Base-by-base conservation (phyloP, 2,329 filamentous ascomycete species). In the Diaporthe nobilis region DNA sequence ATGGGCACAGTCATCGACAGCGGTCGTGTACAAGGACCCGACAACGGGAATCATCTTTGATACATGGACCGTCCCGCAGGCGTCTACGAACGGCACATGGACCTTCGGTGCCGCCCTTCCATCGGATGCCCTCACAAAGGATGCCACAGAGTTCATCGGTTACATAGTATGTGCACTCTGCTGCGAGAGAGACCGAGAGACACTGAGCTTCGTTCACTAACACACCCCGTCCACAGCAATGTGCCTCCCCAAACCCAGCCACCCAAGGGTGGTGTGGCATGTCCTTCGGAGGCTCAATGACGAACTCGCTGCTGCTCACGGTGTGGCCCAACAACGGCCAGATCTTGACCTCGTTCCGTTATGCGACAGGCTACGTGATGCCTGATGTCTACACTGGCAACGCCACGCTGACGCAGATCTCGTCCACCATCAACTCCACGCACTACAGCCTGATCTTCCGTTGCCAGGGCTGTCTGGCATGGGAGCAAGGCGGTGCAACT, bases 391-490 rank as follows among this genome's bases (percentile, higher is more conserved):
- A 93, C 82, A 85, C 85, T 7, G 91, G 91, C 65, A 85, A 90
- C 77, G 91, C 91, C 4, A 88, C 85, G 9, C 80, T 93, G 42
- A 90, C 87, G 2, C 87, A 90, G 76, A 87, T 92, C 75, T 88
- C 87, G 25, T 87, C 88, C 47, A 86, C 83, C 47, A 84, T 92
- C 76, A 92, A 88, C 81, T 83, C 85, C 37, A 90, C 88, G 12
- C 84, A 89, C 80, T 93, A 89, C 82, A 87, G 86, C 25, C 79
- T 92, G 49, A 86, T 92, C 57, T 93, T 92, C 83, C 86, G 88
- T 74, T 93, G 91, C 81, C 82, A 90, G 80, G 84, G 85, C 80
- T 90, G 88, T 79, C 81, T 88, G 4, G 77, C 81, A 4, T 90
- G 88, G 86, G 81, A 87, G 76, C 85, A 89, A 44, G 82, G 82